Evolutionary conservation across 2,329 filamentous ascomycete species (phyloP), one percentile per base, ranked within the genome.

Genomic region (Diaporthe capsici): DNA sequence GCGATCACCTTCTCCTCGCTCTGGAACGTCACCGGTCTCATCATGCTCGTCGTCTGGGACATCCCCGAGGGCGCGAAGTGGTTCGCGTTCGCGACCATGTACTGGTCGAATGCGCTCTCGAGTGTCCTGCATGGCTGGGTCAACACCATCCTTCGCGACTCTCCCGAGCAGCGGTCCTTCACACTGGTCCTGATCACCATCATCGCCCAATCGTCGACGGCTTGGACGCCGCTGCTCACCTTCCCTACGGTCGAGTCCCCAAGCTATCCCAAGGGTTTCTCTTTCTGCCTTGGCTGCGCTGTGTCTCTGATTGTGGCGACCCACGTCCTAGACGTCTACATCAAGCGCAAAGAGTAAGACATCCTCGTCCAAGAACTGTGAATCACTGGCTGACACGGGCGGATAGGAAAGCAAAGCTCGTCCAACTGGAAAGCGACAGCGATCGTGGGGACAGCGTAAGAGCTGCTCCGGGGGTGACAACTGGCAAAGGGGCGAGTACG

Each of bases 121-220:
- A 89, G 87, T 65, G 87, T 90, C 4, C 81, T 91, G 9, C 87
- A 90, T 72, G 89, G 89, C 3, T 90, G 89, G 88, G 85, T 89
- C 4, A 91, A 91, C 75, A 87, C 83, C 15, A 83, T 86, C 37
- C 80, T 90, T 3, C 84, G 85, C 39, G 82, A 85, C 34, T 86
- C 86, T 1, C 85, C 85, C 0, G 85, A 85, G 1, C 86, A 90
- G 75, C 81, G 90, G 12, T 84, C 88, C 0, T 85, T 90, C 71
- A 87, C 85, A 0, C 79, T 90, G 5, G 85, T 90, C 5, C 79
- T 89, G 31, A 87, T 90, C 76, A 91, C 89, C 63, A 84, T 85
- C 0, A 82, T 91, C 28, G 84, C 88, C 0, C 89, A 90, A 79
- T 90, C 86, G 0, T 88, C 88, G 0, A 91, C 88, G 0, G 89